Conservation (phyloP, 805 yeast genomes). For the Kurtzmaniella fragi region DNA sequence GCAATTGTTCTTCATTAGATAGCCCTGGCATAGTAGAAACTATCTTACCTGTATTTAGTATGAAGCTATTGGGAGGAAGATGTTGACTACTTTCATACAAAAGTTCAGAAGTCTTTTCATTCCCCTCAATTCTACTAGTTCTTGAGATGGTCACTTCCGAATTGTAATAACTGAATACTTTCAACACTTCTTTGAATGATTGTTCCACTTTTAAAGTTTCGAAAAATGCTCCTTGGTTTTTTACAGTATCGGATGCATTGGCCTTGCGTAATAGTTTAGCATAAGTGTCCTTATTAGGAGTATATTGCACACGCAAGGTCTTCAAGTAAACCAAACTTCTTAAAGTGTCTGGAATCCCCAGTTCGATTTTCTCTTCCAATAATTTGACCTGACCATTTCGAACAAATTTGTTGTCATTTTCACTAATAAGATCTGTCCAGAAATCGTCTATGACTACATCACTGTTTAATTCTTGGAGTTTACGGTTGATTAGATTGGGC, state of each 20-base stretch:
- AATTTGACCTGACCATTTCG: background rate
- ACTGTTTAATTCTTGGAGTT: background rate
- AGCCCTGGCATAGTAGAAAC: conserved; percentile 15
- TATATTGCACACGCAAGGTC: conserved; percentile 24
- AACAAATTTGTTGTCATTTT: background rate
- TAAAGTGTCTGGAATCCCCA: conserved; percentile 27
- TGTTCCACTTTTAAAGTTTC: conserved; percentile 13
- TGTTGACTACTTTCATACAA: conserved; percentile 4
- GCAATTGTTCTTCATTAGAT: conserved; percentile 23
- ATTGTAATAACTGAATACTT: conserved; percentile 27
- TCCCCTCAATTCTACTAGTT: conserved; percentile 9
- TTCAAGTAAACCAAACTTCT: conserved; percentile 30
- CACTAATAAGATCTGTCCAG: background rate
- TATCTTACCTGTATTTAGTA: conserved; percentile 15
- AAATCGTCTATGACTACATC: background rate
- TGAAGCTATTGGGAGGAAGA: conserved; percentile 16
- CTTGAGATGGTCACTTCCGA: conserved; percentile 13
- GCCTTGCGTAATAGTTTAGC: conserved; percentile 25
- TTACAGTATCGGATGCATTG: conserved; percentile 4
- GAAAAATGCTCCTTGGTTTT: conserved; percentile 10
- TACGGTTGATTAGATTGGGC: background rate
- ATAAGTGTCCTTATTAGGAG: conserved; percentile 26
- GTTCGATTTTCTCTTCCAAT: conserved; percentile 18
- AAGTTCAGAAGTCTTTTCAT: background rate
- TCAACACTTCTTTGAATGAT: conserved; percentile 19